A percentile compares a stretch with the other conserved stretches of the same genome.
Conservation (phyloP, 257 asterid genomes). For the Perilla frutescens region DNA sequence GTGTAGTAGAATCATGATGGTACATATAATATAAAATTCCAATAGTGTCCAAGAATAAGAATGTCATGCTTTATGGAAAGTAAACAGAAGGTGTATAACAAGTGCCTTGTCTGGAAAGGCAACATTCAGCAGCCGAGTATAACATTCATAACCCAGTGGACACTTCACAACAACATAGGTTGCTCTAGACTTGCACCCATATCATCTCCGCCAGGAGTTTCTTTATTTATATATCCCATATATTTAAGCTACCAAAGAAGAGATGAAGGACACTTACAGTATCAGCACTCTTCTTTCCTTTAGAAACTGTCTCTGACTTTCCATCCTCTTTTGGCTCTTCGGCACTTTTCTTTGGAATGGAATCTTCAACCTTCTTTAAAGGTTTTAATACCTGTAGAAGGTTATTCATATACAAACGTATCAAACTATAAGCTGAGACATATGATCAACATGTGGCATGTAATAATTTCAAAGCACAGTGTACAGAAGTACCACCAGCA, state of each 20-base stretch:
- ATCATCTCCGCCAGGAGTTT: not conserved
- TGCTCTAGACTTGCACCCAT: not conserved
- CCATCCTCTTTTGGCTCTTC: slow-evolving; percentile 52
- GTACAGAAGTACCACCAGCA: not conserved
- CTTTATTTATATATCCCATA: not conserved
- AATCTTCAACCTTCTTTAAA: slow-evolving; percentile 62
- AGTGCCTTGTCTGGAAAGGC: slow-evolving; percentile 6
- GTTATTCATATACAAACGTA: slow-evolving; percentile 20
- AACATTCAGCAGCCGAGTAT: slow-evolving; percentile 24
- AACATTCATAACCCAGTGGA: not conserved
- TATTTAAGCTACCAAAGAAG: not conserved
- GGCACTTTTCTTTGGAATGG: slow-evolving; percentile 56
- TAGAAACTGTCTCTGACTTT: slow-evolving; percentile 46
- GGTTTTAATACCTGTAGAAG: slow-evolving; percentile 50
- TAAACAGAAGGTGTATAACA: not conserved
- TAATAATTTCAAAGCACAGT: slow-evolving; percentile 18
- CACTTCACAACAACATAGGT: not conserved
- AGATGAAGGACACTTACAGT: slow-evolving; percentile 45
- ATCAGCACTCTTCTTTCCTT: slow-evolving; percentile 53
- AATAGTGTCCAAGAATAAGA: not conserved
- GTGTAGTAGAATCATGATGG: slow-evolving; percentile 11
- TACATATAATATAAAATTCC: not conserved
- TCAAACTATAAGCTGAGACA: slow-evolving; percentile 12
- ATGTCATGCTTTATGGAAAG: not conserved
- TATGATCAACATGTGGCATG: slow-evolving; percentile 1